Percentiles rank a stretch among this genome's conserved stretches.
These are phyloP conservation scores for Neonectria magnoliae DNA, from an alignment of 2,329 filamentous ascomycete species.

Conservation along the genomic window DNA sequence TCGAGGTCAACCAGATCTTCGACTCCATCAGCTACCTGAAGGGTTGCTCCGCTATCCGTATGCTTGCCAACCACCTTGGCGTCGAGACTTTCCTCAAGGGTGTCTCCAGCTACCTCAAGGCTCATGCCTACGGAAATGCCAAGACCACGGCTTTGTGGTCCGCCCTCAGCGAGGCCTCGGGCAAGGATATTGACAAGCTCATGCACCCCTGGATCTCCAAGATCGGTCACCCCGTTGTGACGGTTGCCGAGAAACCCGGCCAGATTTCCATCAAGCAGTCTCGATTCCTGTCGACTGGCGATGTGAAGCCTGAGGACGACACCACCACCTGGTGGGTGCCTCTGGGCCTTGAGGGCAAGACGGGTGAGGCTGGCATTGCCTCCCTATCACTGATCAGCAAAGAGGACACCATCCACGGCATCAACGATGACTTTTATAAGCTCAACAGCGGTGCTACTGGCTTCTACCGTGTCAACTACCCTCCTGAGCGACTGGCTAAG, in stretches of 20 bases:
- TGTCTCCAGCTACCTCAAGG: conserved; percentile 88
- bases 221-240: conserved; percentile 93
- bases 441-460: conserved; percentile 90
- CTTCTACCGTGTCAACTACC: conserved; percentile 93
- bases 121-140: conserved; percentile 88
- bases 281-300: conserved; percentile 90
- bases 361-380: conserved; percentile 69
- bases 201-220: conserved; percentile 97
- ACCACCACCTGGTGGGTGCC: conserved; percentile 96
- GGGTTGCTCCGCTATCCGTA: conserved; percentile 94
- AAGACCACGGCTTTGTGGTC: conserved; percentile 93
- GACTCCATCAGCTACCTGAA: conserved; percentile 97
- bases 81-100: conserved; percentile 89
- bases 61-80: conserved; percentile 91
- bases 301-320: conserved; percentile 91
- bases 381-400: conserved; percentile 78
- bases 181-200: conserved; percentile 83
- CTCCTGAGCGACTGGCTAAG: conserved; percentile 81
- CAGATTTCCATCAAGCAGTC: conserved; percentile 86
- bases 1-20: conserved; percentile 98
- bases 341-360: conserved; percentile 82
- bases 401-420: conserved; percentile 77
- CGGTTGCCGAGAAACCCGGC: conserved; percentile 82
- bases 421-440: conserved; percentile 89
- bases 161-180: conserved; percentile 86